A percentile compares a stretch with the other conserved stretches of the same genome.
Conservation (phyloP, 2,329 filamentous ascomycete genomes). For the Aspergillus sp. region DNA sequence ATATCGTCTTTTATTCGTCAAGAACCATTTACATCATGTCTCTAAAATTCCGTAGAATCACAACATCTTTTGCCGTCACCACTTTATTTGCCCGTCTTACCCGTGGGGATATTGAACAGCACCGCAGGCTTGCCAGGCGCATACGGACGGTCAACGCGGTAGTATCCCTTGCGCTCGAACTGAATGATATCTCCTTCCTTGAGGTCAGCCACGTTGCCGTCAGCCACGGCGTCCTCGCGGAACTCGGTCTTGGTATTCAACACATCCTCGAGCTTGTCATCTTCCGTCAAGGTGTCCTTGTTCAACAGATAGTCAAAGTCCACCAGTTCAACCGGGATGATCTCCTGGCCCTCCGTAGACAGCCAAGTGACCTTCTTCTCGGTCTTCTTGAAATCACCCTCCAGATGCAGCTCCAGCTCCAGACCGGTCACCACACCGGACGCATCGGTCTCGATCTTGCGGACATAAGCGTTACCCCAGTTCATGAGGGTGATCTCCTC, state of each 20-base stretch:
- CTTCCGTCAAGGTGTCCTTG: conserved; percentile 89
- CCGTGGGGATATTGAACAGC: conserved; percentile 69
- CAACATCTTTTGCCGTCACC: not conserved
- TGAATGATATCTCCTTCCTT: conserved; percentile 92
- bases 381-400: conserved; percentile 91
- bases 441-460: conserved; percentile 49
- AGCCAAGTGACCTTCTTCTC: conserved; percentile 98
- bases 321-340: conserved; percentile 80
- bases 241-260: conserved; percentile 74
- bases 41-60: not conserved
- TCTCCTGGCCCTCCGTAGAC: conserved; percentile 66
- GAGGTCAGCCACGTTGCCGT: conserved; percentile 74
- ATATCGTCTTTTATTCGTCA: not conserved
- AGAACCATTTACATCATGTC: not conserved
- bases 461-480: conserved; percentile 69
- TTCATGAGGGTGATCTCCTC: conserved; percentile 97
- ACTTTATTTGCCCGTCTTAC: conserved; percentile 47
- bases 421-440: conserved; percentile 64
- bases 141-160: conserved; percentile 71
- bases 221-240: conserved; percentile 72
- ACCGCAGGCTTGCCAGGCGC: conserved; percentile 60
- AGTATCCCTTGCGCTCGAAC: conserved; percentile 91
- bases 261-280: conserved; percentile 81
- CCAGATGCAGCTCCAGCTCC: conserved; percentile 82
- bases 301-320: conserved; percentile 95